These are phyloP conservation scores for Straminergon stramineum DNA, from an alignment of 225 moss, liverwort and hornwort genomes.

Conservation along the genomic window DNA sequence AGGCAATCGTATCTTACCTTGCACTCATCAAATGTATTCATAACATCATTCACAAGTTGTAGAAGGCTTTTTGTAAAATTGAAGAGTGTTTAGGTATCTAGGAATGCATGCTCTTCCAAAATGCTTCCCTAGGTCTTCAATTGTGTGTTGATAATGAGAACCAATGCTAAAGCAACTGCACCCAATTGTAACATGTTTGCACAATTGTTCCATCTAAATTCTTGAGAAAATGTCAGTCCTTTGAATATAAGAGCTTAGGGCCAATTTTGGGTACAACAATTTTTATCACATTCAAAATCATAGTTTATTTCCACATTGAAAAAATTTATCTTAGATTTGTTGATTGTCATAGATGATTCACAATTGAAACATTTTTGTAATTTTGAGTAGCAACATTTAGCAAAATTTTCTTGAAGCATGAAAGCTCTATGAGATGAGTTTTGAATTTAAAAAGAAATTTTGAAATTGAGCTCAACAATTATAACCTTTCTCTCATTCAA, in stretches of 20 bases:
- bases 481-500: neutral
- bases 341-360: rapidly evolving
- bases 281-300: neutral
- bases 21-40: neutral
- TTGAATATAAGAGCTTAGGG: neutral
- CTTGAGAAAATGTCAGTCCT: neutral
- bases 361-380: neutral
- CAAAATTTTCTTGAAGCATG: neutral
- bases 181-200: neutral
- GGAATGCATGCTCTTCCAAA: rapidly evolving
- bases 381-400: neutral
- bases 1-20: neutral
- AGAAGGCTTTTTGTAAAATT: neutral
- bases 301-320: neutral
- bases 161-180: neutral
- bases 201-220: neutral
- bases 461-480: neutral
- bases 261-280: neutral
- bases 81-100: neutral
- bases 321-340: neutral
- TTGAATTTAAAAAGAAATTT: neutral
- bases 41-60: neutral
- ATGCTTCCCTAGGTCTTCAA: neutral
- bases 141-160: rapidly evolving
- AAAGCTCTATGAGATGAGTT: neutral